Evolutionary conservation across 2,329 filamentous ascomycete species (phyloP), one percentile per base, ranked within the genome.

Genomic region (Ceratocystis lukuohia): DNA sequence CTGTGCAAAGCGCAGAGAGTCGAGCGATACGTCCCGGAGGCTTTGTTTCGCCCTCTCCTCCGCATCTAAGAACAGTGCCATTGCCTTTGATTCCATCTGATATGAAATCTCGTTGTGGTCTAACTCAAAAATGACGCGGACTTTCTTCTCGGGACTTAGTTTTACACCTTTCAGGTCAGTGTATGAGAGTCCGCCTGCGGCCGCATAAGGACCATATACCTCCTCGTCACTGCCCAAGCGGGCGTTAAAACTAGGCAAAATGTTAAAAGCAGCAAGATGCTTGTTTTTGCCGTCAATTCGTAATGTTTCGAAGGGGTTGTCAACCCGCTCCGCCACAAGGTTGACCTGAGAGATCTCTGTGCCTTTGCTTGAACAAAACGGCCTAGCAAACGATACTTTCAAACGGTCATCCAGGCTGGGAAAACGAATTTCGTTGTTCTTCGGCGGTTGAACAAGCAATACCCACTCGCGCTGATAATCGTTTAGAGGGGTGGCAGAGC

Each of bases 221-320:
- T 66, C 48, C 10, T 44, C 20, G 20, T 63, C 62, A 4, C 22
- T 64, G 0, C 67, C 67, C 44, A 65, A 41, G 1, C 20, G 6
- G 17, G 12, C 33, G 33, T 66, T n/a, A 28, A 57, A 66, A 1
- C 8, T 33, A 6, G 66, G 69, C 6, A 65, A 7, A 28, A 69
- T 53, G 7, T 61, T 45, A 56, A 68, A 69, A 3, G 67, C 66
- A 37, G 56, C 66, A 25, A 66, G 20, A 2, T 62, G 44, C 10
- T 44, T 62, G 7, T 28, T 61, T 1, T 41, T 41, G 1, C 50
- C 25, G 20, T 59, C 48, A 12, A 67, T n/a, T 0, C 33, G 59
- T 20, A 50, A 25, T 3, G 62, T 65, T 12, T 68, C 68, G 10
- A 69, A 68, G 5, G 66, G 66, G 22, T 69, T 69, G 22, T 69